phyloP scores from a whole-genome alignment of 2,329 filamentous ascomycete genomes.

The Fusarium tricinctum region DNA sequence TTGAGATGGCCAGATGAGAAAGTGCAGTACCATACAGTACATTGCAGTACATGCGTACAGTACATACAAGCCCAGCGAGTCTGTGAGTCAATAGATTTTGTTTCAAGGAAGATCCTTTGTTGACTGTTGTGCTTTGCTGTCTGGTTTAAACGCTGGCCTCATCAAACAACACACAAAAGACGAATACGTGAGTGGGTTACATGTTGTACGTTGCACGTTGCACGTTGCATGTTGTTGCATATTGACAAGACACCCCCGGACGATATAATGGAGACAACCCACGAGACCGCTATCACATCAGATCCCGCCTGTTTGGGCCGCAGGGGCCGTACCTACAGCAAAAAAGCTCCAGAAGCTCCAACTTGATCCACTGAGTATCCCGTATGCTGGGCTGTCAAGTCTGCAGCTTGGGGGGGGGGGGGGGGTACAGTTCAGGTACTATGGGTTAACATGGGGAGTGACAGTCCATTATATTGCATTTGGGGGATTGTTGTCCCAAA shows the following conservation, averaged over 20 bases:
- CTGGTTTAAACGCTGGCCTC: slow-evolving; percentile 16
- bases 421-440: slow-evolving; percentile 3
- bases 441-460: not conserved
- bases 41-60: not conserved
- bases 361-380: slow-evolving; percentile 20
- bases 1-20: slow-evolving; percentile 12
- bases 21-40: not conserved
- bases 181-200: slow-evolving; percentile 36
- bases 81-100: not conserved
- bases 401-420: slow-evolving; percentile 24
- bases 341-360: slow-evolving; percentile 26
- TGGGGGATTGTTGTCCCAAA: no score
- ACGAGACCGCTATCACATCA: slow-evolving; percentile 45
- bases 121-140: slow-evolving; percentile 20
- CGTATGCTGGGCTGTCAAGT: slow-evolving; percentile 34
- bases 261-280: slow-evolving; percentile 19
- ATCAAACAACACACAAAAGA: slow-evolving; percentile 22
- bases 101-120: not conserved
- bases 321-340: slow-evolving; percentile 43
- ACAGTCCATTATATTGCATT: no score
- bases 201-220: not conserved
- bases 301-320: slow-evolving; percentile 49
- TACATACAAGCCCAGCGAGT: not conserved
- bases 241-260: slow-evolving; percentile 15
- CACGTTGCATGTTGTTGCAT: slow-evolving; percentile 4